Percentiles rank a stretch among this genome's conserved stretches.
phyloP scores from a whole-genome alignment of 345 rosid genomes.

The Clausena lansium region DNA sequence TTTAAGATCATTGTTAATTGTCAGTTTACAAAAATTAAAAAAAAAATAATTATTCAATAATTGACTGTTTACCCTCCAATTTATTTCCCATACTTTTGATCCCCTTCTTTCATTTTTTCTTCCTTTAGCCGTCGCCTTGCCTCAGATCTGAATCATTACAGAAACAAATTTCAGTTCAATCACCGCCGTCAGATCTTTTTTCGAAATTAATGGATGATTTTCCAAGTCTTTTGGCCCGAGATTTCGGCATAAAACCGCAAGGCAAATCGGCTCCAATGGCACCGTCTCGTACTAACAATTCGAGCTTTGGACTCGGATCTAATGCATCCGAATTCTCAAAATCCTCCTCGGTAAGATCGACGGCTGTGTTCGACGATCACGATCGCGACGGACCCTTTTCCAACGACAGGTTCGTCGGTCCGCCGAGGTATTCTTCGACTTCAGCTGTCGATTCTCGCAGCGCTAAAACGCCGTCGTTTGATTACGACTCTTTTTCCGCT shows the following conservation, averaged over 20 bases:
- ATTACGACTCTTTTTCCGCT: constrained; percentile 44
- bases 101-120: neutral
- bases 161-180: neutral
- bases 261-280: constrained; percentile 84
- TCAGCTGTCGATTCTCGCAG: constrained; percentile 31
- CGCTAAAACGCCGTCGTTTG: constrained; percentile 34
- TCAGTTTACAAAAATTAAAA: neutral
- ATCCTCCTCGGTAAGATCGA: constrained; percentile 29
- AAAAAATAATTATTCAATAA: constrained; percentile 8
- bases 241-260: constrained; percentile 69
- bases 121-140: neutral
- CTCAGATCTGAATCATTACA: constrained; percentile 19
- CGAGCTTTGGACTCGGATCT: constrained; percentile 33
- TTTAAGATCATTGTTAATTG: neutral
- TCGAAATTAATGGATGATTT: constrained; percentile 60
- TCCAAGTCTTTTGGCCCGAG: constrained; percentile 53
- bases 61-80: constrained; percentile 20
- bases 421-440: constrained; percentile 45
- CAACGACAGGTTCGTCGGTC: constrained; percentile 53
- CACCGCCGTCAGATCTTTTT: constrained; percentile 1
- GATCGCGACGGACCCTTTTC: constrained; percentile 31
- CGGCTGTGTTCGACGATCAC: constrained; percentile 45
- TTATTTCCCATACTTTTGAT: neutral
- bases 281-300: constrained; percentile 32
- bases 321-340: constrained; percentile 22